Evolutionary conservation across 140 eudicot species (phyloP).

Genomic region (Ambrosia hybrid): DNA sequence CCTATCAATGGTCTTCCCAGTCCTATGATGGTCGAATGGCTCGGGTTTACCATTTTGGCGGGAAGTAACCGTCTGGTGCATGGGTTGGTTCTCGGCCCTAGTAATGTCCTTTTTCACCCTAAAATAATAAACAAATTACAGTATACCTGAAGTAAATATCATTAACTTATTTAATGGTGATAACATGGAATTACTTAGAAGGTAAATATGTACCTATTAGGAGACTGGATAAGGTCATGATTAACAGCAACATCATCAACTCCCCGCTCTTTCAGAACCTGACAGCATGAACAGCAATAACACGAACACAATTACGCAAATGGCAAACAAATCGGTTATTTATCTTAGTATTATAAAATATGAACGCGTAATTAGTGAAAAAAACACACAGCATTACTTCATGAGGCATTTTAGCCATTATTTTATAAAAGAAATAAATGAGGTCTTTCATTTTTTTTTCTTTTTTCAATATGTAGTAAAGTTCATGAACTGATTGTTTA

Average conservation of each 20-base stretch:
- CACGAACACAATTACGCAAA: conserved; percentile 6
- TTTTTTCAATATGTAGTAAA: not conserved
- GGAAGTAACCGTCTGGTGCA: conserved; percentile 35
- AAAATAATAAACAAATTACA: conserved; percentile 10
- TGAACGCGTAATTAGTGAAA: not conserved
- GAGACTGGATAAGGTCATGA: conserved; percentile 48
- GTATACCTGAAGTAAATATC: not conserved
- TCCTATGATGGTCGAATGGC: conserved; percentile 49
- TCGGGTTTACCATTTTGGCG: conserved; percentile 59
- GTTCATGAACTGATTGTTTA: not conserved
- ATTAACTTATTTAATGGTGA: conserved; percentile 7
- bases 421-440: not conserved
- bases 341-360: not conserved
- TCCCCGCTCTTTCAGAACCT: conserved; percentile 92
- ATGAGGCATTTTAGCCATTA: conserved; percentile 2
- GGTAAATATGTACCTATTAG: conserved; percentile 52
- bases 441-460: not conserved
- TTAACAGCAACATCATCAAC: conserved; percentile 58
- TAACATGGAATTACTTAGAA: not conserved
- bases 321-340: not conserved
- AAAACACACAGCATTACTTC: not conserved
- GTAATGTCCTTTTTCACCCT: conserved; percentile 57
- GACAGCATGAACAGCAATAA: conserved; percentile 19
- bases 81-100: conserved; percentile 38
- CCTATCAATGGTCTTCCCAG: conserved; percentile 43